phyloP scores from a whole-genome alignment of 2,329 filamentous ascomycete species.

The Ophiostoma sp. region DNA sequence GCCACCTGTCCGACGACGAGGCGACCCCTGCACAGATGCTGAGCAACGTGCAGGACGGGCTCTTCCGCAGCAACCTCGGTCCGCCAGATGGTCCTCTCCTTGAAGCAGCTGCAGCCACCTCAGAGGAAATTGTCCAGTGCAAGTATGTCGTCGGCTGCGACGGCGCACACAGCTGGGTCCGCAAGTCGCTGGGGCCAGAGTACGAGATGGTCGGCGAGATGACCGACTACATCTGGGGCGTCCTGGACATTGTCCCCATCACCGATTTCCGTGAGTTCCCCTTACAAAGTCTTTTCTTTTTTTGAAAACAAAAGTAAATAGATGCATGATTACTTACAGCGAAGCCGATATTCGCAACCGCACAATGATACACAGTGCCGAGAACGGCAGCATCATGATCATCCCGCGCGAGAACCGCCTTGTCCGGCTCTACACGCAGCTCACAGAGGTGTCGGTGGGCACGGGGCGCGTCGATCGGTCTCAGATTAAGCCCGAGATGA shows the following conservation, averaged over 20 bases:
- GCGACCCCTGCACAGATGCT: slow-evolving; percentile 40
- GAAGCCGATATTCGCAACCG: slow-evolving; percentile 48
- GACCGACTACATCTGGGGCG: slow-evolving; percentile 44
- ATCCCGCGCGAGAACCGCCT: slow-evolving; percentile 56
- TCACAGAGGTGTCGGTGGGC: slow-evolving; percentile 38
- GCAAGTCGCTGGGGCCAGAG: slow-evolving; percentile 44
- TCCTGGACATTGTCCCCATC: slow-evolving; percentile 35
- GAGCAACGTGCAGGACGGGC: slow-evolving; percentile 43
- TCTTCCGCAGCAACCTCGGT: slow-evolving; percentile 52
- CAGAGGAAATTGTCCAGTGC: slow-evolving; percentile 45
- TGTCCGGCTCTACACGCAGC: slow-evolving; percentile 54
- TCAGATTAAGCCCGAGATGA: slow-evolving; percentile 58
- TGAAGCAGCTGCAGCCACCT: not conserved
- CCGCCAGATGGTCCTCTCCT: not conserved
- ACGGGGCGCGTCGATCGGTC: slow-evolving; percentile 50
- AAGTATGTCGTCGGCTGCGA: slow-evolving; percentile 66
- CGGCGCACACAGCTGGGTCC: slow-evolving; percentile 62
- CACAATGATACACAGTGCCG: slow-evolving; percentile 49
- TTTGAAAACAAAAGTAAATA: not conserved
- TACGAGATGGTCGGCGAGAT: slow-evolving; percentile 49
- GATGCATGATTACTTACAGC: not conserved
- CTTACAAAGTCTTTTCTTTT: too few species aligned
- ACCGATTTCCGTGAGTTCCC: slow-evolving; percentile 38
- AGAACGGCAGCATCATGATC: slow-evolving; percentile 51
- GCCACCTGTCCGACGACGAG: slow-evolving; percentile 51